Evolutionary conservation across 2,329 filamentous ascomycete species (phyloP), one percentile per base, ranked within the genome.

Genomic region (Sporothrix mexicana): DNA sequence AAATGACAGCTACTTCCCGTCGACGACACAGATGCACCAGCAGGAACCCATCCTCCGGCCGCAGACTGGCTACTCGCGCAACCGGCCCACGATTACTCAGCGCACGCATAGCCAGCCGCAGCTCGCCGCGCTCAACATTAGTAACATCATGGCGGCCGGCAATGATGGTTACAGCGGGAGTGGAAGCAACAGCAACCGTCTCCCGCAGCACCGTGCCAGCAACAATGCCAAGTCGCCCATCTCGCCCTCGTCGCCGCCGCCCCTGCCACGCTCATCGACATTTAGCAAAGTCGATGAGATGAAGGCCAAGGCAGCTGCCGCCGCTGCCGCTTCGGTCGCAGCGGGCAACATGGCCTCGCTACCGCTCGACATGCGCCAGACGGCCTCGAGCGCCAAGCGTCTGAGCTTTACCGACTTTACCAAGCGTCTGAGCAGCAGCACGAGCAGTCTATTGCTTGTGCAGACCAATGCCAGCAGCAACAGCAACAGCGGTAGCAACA

Each of bases 401-500:
- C 83, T 89, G 72, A 89, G 87, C 81, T 89, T 91, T 76, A 87
- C 84, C 76, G 88, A 91, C 71, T 88, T 90, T 75, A 86, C 87
- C 64, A 88, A 87, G 78, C 83, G 87, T 74, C 79, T 91, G 71
- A 90, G 87, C 76, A 89, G 86, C 78, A 89, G 87, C 69, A 89
- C 87, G 78, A 89, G 86, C 79, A 80, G 89, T 77, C 82, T 91
- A 70, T 82, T 90, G 62, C 83, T 89, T 72, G 87, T 90, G 81
- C 87, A 87, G 74, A 89, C 89, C 78, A 82, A 83, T 73, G 85
- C 83, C 74, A 80, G 80, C 73, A 80, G 80, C 74, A 87, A 85
- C 80, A 86, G 83, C 78, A 80, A 83, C 70, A 81, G 82, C 72
- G 86, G 85, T 41, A 62, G 17, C 20, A 59, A 59, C 17, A 55